These are phyloP conservation scores for Hygrocybe coccinea DNA, from an alignment of 768 basidiomycete species.

Conservation along the genomic window DNA sequence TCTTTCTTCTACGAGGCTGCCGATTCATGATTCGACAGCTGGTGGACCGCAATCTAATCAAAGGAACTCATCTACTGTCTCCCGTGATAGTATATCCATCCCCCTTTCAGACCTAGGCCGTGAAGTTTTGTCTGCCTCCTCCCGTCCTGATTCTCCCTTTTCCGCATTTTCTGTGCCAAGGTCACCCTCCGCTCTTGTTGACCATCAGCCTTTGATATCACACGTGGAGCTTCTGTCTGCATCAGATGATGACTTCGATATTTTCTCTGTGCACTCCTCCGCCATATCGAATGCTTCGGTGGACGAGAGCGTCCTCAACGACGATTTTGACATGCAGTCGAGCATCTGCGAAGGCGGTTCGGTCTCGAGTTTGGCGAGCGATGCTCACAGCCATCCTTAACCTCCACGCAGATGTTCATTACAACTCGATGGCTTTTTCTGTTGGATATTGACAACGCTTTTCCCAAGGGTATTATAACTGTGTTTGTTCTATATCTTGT, in stretches of 20 bases:
- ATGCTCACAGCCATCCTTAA: neutral
- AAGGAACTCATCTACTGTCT: conserved; percentile 7
- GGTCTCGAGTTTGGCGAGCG: neutral
- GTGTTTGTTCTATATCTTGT: neutral
- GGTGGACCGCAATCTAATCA: conserved; percentile 6
- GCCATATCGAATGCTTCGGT: neutral
- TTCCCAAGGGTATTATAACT: neutral
- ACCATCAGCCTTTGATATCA: neutral
- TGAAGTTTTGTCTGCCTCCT: conserved; percentile 27
- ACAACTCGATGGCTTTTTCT: neutral
- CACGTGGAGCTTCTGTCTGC: neutral
- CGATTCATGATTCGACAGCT: conserved; percentile 13
- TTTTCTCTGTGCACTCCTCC: neutral
- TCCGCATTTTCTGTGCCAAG: conserved; percentile 19
- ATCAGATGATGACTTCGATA: conserved; percentile 4
- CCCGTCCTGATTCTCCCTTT: conserved; percentile 39
- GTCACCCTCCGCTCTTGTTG: neutral
- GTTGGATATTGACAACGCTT: neutral
- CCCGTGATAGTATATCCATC: conserved; percentile 3
- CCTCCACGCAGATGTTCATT: neutral
- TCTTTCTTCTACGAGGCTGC: conserved; percentile 5
- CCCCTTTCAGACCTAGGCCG: conserved; percentile 10
- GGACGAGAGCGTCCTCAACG: neutral
- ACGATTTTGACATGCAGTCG: neutral
- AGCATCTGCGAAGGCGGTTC: neutral